Conservation (phyloP, 768 basidiomycete genomes). For the Rhodotorula sphaerocarpa region DNA sequence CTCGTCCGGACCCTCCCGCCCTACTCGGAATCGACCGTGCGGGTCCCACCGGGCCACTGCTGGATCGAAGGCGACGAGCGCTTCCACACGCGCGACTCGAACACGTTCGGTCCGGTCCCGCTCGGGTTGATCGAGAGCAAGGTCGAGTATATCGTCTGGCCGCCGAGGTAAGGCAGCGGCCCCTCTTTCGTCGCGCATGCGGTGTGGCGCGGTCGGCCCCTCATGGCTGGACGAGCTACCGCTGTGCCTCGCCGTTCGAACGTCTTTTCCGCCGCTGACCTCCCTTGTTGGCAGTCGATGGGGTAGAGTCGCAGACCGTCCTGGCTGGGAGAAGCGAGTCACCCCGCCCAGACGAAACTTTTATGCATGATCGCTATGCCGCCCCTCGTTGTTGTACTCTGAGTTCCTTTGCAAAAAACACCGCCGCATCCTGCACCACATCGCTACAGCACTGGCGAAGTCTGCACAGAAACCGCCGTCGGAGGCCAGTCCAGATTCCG, state of each 20-base stretch:
- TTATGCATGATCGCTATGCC: not conserved
- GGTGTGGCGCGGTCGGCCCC: rapidly evolving
- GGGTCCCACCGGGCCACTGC: slow-evolving; percentile 25
- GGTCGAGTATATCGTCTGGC: slow-evolving; percentile 31
- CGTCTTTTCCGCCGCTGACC: rapidly evolving
- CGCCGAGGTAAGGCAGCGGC: slow-evolving; percentile 11
- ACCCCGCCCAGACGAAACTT: slow-evolving; percentile 1
- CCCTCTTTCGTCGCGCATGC: not conserved
- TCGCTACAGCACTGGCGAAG: no score
- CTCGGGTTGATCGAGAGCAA: slow-evolving; percentile 22
- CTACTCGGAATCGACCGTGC: slow-evolving; percentile 15
- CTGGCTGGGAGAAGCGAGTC: slow-evolving; percentile 28
- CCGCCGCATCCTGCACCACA: no score
- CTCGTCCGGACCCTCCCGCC: slow-evolving; percentile 34
- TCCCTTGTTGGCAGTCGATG: slow-evolving; percentile 5
- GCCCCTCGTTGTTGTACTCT: no score
- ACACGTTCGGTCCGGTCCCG: slow-evolving; percentile 36
- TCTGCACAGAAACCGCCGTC: no score
- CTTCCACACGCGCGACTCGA: slow-evolving; percentile 36
- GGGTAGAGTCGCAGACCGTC: slow-evolving; percentile 8
- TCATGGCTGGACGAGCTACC: no score
- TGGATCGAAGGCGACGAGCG: slow-evolving; percentile 40
- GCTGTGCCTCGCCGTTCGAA: no score
- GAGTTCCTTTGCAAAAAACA: no score
- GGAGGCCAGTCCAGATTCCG: no score